Base-by-base conservation (phyloP, 2,329 filamentous ascomycete species). In the Metarhizium sp. region DNA sequence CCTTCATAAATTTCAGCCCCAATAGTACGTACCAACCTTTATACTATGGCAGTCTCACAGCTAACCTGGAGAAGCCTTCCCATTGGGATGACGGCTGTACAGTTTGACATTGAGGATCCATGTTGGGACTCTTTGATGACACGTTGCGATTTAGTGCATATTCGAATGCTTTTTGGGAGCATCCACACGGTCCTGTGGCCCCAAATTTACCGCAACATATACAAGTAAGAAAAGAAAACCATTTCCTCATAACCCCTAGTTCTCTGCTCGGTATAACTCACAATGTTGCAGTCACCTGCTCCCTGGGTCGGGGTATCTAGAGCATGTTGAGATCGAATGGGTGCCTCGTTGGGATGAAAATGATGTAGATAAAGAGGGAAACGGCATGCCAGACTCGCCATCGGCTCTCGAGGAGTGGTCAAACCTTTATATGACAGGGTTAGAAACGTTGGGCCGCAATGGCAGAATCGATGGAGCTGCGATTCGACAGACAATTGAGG, bases 271-370 rank as follows among this genome's bases (percentile, higher is more conserved):
- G 40, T 45, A 43, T 18, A 53, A 51, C 11, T 30, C 34, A 50
- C 32, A 45, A 45, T 48, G 11, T 48, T 18, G 6, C 50, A 90
- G 87, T 53, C 88, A 95, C 66, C 77, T 96, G 30, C 84, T 84
- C 62, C 90, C 90, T 1, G 85, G 86, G 1, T 78, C 75, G 45
- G 92, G 92, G 54, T 81, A 79, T 66, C 78, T 96, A 55, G 92
- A 97, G 70, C 90, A 95, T 62, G 82, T 95, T 50, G 92, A 97
- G 68, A 87, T 97, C 54, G 90, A 97, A 69, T 88, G 88, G 70
- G 76, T 80, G 50, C 90, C 90, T 18, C 82, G 82, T 52, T 87
- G 84, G 64, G 86, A 25, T 25, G 25, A 25, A 25, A 25, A 25
- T 25, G 25, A 25, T 4, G 25, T 25, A 25, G 25, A 25, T 25